A percentile compares a stretch with the other conserved stretches of the same genome.
These are phyloP conservation scores for Aristolochia californica DNA, from an alignment of 164 flowering plant genomes.

Conservation along the genomic window DNA sequence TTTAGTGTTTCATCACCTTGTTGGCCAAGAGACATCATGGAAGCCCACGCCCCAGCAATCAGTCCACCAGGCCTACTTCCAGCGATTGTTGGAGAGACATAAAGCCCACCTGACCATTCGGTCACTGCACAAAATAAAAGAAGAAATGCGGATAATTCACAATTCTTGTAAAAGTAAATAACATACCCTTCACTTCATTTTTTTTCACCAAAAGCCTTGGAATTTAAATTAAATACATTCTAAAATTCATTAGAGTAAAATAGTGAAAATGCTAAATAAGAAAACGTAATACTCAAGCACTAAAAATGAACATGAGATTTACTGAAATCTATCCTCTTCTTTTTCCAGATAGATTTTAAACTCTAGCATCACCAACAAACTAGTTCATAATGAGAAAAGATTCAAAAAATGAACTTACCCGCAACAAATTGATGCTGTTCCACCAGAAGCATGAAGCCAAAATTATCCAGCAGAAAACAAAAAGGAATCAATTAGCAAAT, in stretches of 20 bases:
- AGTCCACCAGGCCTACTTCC: conserved; percentile 95
- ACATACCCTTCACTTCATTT: neutral
- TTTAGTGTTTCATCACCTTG: conserved; percentile 42
- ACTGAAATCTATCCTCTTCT: no score
- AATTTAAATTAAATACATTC: neutral
- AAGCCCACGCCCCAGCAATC: conserved; percentile 98
- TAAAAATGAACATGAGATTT: no score
- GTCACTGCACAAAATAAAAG: conserved; percentile 41
- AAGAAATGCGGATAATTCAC: neutral
- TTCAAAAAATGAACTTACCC: conserved; percentile 38
- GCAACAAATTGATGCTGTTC: conserved; percentile 98
- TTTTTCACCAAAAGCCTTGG: neutral
- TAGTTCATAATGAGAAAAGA: neutral
- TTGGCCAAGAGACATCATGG: conserved; percentile 77
- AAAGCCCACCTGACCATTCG: conserved; percentile 97
- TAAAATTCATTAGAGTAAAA: neutral
- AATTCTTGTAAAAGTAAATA: neutral
- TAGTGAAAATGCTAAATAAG: neutral
- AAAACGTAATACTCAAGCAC: neutral
- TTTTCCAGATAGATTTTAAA: no score
- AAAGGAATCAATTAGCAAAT: conserved; percentile 7
- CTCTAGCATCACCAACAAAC: no score
- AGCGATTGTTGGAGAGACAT: conserved; percentile 91
- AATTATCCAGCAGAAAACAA: neutral
- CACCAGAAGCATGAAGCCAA: conserved; percentile 7